Conservation (phyloP, 768 basidiomycete genomes). For the Mycena capillaripes region DNA sequence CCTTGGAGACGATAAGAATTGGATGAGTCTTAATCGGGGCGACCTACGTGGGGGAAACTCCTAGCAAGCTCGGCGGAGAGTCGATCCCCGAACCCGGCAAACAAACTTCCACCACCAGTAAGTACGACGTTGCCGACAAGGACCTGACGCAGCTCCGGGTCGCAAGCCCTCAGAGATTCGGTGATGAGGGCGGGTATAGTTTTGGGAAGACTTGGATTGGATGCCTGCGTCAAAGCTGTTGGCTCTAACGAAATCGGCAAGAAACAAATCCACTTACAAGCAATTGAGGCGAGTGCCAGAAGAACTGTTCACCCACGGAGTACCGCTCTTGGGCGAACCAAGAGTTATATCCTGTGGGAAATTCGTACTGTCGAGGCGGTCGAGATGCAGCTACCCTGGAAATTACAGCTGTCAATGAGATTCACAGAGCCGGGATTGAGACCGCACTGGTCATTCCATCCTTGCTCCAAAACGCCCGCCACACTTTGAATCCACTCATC, state of each 20-base stretch:
- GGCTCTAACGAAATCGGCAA: background rate
- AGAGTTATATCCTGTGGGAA: conserved; percentile 92
- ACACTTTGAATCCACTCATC: conserved; percentile 96
- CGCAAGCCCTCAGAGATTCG: conserved; percentile 86
- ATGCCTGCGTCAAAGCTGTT: conserved; percentile 47
- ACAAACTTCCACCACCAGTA: conserved; percentile 93
- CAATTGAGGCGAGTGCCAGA: conserved; percentile 75
- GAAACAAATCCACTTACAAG: conserved; percentile 52
- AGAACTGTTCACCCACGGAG: conserved; percentile 90
- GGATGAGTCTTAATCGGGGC: background rate
- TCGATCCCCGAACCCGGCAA: conserved; percentile 89
- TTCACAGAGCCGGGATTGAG: background rate
- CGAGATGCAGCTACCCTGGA: conserved; percentile 71
- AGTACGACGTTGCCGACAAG: conserved; percentile 95
- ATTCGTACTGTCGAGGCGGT: conserved; percentile 85
- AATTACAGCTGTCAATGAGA: background rate
- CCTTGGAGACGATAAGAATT: conserved; percentile 57
- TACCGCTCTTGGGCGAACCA: conserved; percentile 88
- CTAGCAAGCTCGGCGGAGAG: conserved; percentile 81
- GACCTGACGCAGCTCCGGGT: conserved; percentile 91
- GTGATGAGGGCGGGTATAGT: conserved; percentile 82
- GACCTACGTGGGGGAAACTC: conserved; percentile 83
- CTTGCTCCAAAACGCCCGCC: conserved; percentile 86
- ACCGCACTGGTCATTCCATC: conserved; percentile 90
- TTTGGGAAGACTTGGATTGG: conserved; percentile 80